phyloP scores from a whole-genome alignment of 495 filamentous ascomycete genomes.

The Staphylotrichum longicolle region DNA sequence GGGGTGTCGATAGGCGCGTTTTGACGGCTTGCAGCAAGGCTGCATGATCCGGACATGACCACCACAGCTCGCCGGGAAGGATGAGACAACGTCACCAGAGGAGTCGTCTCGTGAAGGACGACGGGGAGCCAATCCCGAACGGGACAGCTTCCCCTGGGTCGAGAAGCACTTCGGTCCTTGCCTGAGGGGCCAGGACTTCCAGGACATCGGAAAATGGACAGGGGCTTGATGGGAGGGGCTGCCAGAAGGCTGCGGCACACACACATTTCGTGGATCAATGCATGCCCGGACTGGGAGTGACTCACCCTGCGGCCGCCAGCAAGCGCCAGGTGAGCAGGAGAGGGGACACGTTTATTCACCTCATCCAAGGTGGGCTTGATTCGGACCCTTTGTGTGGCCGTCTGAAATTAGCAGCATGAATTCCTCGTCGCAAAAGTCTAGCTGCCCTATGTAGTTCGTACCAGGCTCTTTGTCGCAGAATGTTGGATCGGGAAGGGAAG shows the following conservation, averaged over 20 bases:
- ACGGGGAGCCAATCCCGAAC: too few species aligned
- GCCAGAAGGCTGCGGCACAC: too few species aligned
- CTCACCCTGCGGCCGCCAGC: slow-evolving; percentile 10
- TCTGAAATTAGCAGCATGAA: not conserved
- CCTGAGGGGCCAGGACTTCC: slow-evolving; percentile 5
- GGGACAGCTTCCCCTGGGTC: too few species aligned
- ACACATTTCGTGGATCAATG: too few species aligned
- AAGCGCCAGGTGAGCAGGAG: slow-evolving; percentile 10
- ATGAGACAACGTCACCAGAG: not conserved
- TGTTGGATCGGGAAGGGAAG: not conserved
- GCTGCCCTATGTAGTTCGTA: too few species aligned
- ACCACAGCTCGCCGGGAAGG: not conserved
- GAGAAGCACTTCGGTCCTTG: slow-evolving; percentile 1
- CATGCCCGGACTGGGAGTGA: slow-evolving; percentile 3
- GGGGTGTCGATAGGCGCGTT: slow-evolving; percentile 5
- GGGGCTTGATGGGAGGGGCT: too few species aligned
- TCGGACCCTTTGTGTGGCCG: not conserved
- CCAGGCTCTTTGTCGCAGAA: not conserved
- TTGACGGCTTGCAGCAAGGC: not conserved
- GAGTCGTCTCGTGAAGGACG: too few species aligned
- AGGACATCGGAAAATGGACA: not conserved
- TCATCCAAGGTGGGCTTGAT: too few species aligned
- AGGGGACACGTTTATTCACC: not conserved
- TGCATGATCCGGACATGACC: not conserved
- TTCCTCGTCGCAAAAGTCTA: not conserved